These are phyloP conservation scores for Gynostemma pentaphyllum DNA, from an alignment of 306 rosid species.

Conservation along the genomic window DNA sequence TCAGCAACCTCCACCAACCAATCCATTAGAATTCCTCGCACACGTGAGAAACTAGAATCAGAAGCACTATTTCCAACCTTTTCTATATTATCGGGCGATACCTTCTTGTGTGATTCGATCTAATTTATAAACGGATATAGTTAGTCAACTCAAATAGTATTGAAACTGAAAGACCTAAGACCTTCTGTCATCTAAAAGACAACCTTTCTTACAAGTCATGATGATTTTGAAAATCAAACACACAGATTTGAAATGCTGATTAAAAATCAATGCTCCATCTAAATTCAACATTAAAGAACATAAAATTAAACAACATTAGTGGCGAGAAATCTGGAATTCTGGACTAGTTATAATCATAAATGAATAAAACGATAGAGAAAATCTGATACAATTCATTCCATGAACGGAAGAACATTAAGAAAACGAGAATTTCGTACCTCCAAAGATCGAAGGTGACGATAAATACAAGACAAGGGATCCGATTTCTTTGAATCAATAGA, in stretches of 20 bases:
- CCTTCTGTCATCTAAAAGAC: background rate
- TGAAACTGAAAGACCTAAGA: too few relatives aligned
- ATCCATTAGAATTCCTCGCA: conserved; percentile 33
- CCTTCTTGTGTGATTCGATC: background rate
- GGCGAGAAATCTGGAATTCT: background rate
- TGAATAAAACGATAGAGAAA: background rate
- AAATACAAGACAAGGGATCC: background rate
- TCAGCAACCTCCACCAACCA: conserved; percentile 35
- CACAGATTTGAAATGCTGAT: background rate
- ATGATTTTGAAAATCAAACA: background rate
- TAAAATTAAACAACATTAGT: background rate
- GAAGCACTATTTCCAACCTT: background rate
- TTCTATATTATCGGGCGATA: background rate
- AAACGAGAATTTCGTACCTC: conserved; percentile 6
- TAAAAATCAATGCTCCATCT: too few relatives aligned
- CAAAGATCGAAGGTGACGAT: conserved; percentile 2
- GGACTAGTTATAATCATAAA: background rate
- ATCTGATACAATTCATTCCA: background rate
- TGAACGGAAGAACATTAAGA: background rate
- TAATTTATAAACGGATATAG: background rate
- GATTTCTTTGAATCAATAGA: background rate
- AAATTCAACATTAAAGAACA: too few relatives aligned
- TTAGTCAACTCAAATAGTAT: background rate
- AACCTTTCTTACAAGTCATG: background rate
- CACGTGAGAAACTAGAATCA: background rate